phyloP scores from a whole-genome alignment of 192 early-diverging fungal genomes.

The Coemansia asiatica region DNA sequence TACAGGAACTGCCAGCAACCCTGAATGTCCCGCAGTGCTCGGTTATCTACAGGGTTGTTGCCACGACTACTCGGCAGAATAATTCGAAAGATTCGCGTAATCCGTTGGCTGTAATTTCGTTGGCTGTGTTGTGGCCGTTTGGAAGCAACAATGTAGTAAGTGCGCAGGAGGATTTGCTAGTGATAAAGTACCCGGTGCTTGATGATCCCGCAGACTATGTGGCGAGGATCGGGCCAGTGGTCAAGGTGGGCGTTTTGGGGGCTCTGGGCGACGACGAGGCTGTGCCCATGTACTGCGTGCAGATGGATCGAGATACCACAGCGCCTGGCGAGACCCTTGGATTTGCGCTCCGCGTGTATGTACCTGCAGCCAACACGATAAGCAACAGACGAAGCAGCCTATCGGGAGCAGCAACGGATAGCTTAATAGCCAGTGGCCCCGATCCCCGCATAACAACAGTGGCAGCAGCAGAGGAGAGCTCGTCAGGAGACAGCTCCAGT shows the following conservation, averaged over 20 bases:
- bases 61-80: too few species aligned
- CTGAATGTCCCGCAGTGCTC: constrained; percentile 16
- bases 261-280: not conserved
- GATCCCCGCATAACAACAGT: too few species aligned
- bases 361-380: not conserved
- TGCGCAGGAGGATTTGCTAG: not conserved
- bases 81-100: too few species aligned
- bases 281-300: constrained; percentile 10
- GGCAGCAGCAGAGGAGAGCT: not conserved
- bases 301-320: constrained; percentile 10
- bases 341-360: constrained; percentile 13
- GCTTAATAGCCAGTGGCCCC: not conserved
- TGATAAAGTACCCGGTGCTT: constrained; percentile 8
- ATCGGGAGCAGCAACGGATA: not conserved
- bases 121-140: not conserved
- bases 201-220: constrained; percentile 1
- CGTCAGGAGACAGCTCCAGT: not conserved
- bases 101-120: too few species aligned
- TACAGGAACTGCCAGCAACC: not conserved
- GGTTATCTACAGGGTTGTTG: constrained; percentile 6
- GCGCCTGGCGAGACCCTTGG: constrained; percentile 10
- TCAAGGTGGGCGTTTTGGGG: constrained; percentile 13
- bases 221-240: not conserved
- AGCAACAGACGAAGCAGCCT: not conserved
- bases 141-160: not conserved